Evolutionary conservation across 306 rosid species (phyloP), one percentile per base, ranked within the genome.

Genomic region (Alnus glutinosa): DNA sequence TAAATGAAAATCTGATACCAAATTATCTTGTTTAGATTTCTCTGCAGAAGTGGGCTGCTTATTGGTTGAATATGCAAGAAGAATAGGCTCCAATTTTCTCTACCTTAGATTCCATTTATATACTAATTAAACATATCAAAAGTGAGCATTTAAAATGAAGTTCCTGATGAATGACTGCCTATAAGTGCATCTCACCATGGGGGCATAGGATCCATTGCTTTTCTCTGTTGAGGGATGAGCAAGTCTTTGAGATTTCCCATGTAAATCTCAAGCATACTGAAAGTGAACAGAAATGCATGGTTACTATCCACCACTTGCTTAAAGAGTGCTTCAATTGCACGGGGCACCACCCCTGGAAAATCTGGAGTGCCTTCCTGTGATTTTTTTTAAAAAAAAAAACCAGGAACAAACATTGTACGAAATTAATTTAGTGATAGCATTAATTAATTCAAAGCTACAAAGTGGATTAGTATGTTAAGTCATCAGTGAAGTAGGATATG

Each of bases 231-330:
- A 67, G 82, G 70, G 19, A 73, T 76, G n/a, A 84, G 85, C 79
- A 84, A 75, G 79, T 84, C 87, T 74, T 70, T 84, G 3, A 84
- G 82, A 71, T 80, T 84, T 80, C 87, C 87, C 59, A 84, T 75
- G 79, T 84, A 84, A 73, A 84, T 84, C 79, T 84, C 87, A n/a
- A 84, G 84, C 87, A 84, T 84, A 77, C 87, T 84, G 87, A 84
- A 80, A 49, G 77, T 77, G 78, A 84, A 80, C 44, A 77, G 63
- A 77, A 66, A 77, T 55, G 16, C 50, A 67, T 68, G 82, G 82
- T 84, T 80, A 69, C 79, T 77, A 23, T 84, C 79, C 61, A 32
- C 73, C 47, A 82, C 87, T 73, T 84, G 82, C 77, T 59, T 73
- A 59, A 84, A 84, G n/a, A 80, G 80, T 68, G 82, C 84, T 64